Evolutionary conservation across 2,329 filamentous ascomycete species (phyloP).

Genomic region (Nigrospora oryzae): DNA sequence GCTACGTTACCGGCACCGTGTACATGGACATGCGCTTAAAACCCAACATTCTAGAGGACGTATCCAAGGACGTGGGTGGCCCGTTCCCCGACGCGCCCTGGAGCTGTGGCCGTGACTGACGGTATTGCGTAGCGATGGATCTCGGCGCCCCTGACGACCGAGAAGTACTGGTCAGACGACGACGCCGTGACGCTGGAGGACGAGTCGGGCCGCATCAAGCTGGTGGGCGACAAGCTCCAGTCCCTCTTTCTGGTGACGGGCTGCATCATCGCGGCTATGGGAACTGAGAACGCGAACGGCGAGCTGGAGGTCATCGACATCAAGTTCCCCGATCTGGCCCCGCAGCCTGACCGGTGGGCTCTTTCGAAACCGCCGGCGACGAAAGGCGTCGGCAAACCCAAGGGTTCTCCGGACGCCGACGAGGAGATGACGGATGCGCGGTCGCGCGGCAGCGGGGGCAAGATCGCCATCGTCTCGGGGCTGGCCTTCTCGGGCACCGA

Average conservation of each 20-base stretch:
- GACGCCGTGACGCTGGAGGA: constrained; percentile 86
- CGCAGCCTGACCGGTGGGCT: constrained; percentile 75
- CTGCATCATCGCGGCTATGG: constrained; percentile 88
- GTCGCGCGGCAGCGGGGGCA: constrained; percentile 29
- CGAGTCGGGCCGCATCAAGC: constrained; percentile 78
- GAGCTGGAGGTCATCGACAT: constrained; percentile 90
- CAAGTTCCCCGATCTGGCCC: constrained; percentile 77
- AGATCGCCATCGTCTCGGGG: constrained; percentile 81
- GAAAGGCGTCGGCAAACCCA: constrained; percentile 22
- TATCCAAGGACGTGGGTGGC: constrained; percentile 72
- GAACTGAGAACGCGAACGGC: constrained; percentile 85
- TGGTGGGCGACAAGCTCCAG: constrained; percentile 64
- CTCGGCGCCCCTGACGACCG: constrained; percentile 65
- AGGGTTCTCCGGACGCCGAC: constrained; percentile 27
- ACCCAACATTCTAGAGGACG: constrained; percentile 90
- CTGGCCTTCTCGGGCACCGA: constrained; percentile 72
- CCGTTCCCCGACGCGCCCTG: neutral
- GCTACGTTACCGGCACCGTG: constrained; percentile 89
- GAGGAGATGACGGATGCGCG: constrained; percentile 48
- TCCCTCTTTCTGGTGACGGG: constrained; percentile 77
- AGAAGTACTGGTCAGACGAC: constrained; percentile 65
- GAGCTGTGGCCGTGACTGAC: constrained; percentile 1
- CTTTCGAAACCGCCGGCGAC: constrained; percentile 40
- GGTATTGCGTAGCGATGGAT: constrained; percentile 64
- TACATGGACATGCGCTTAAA: constrained; percentile 98